Evolutionary conservation across 257 asterid species (phyloP).

Genomic region (Solanum dulcamara): DNA sequence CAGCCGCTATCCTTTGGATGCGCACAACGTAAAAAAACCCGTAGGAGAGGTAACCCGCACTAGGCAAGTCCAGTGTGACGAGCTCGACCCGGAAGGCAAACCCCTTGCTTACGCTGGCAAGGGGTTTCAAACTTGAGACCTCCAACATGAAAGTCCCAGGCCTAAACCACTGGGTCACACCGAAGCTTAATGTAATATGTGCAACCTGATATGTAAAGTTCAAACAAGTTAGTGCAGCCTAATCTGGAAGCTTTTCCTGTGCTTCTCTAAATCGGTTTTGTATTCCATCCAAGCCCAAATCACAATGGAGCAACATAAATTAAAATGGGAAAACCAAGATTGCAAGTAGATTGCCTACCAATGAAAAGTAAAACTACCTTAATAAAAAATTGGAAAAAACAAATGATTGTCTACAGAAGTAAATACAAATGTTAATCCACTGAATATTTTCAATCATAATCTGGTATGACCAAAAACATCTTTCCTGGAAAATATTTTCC

Average conservation of each 20-base stretch:
- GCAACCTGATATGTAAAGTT: background rate
- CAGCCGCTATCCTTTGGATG: too few relatives aligned
- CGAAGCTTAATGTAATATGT: background rate
- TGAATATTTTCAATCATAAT: background rate
- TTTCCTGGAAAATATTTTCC: background rate
- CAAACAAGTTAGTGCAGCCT: background rate
- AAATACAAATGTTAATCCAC: background rate
- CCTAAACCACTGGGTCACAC: too few relatives aligned
- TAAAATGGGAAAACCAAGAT: background rate
- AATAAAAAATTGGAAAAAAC: background rate
- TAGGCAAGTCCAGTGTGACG: too few relatives aligned
- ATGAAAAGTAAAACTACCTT: background rate
- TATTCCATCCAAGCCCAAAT: background rate
- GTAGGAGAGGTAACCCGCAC: too few relatives aligned
- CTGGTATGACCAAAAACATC: background rate
- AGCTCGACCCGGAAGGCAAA: too few relatives aligned
- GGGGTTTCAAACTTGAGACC: too few relatives aligned
- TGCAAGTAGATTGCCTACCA: background rate
- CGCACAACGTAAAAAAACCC: too few relatives aligned
- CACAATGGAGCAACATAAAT: background rate
- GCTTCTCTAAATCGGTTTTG: background rate
- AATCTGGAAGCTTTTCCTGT: background rate
- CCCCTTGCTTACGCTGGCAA: too few relatives aligned
- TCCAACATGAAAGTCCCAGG: too few relatives aligned
- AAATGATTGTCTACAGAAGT: background rate